Evolutionary conservation across 805 yeast genomes (phyloP).

Genomic region (Nakazawaea ernobii): DNA sequence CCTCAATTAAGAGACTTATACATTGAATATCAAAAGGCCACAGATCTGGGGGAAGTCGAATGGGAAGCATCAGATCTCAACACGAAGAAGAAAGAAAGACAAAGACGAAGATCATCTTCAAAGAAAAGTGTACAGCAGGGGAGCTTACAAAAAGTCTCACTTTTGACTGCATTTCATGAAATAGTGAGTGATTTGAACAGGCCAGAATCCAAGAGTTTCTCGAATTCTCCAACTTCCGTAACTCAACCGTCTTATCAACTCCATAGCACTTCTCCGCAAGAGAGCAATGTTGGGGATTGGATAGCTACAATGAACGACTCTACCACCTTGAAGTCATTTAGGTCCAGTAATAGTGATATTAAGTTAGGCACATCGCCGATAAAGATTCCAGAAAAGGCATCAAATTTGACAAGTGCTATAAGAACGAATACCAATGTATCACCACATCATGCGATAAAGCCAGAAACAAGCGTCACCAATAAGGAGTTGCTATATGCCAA

Average conservation of each 20-base stretch:
- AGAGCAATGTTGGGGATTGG: constrained; percentile 19
- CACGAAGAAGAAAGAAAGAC: constrained; percentile 1
- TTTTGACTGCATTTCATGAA: constrained; percentile 30
- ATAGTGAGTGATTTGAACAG: constrained; percentile 24
- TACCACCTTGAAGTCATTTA: constrained; percentile 10
- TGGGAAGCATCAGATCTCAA: constrained; percentile 9
- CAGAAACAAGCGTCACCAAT: constrained; percentile 13
- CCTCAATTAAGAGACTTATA: constrained; percentile 25
- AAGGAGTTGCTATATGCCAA: constrained; percentile 67
- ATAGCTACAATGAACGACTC: constrained; percentile 15
- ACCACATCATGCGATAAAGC: background rate
- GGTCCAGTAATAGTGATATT: constrained; percentile 6
- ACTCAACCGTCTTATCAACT: background rate
- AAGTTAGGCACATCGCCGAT: constrained; percentile 8
- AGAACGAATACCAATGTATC: constrained; percentile 11
- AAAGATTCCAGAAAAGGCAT: constrained; percentile 2
- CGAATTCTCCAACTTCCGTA: background rate
- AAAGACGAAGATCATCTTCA: constrained; percentile 13
- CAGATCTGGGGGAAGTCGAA: constrained; percentile 4
- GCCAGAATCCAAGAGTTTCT: background rate
- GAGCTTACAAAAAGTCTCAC: constrained; percentile 17
- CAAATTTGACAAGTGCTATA: constrained; percentile 6
- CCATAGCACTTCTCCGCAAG: constrained; percentile 8
- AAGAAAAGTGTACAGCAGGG: constrained; percentile 8
- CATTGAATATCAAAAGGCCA: constrained; percentile 1